Percentiles rank a stretch among this genome's conserved stretches.
phyloP scores from a whole-genome alignment of 495 filamentous ascomycete species.

The Penicillium alfredii region DNA sequence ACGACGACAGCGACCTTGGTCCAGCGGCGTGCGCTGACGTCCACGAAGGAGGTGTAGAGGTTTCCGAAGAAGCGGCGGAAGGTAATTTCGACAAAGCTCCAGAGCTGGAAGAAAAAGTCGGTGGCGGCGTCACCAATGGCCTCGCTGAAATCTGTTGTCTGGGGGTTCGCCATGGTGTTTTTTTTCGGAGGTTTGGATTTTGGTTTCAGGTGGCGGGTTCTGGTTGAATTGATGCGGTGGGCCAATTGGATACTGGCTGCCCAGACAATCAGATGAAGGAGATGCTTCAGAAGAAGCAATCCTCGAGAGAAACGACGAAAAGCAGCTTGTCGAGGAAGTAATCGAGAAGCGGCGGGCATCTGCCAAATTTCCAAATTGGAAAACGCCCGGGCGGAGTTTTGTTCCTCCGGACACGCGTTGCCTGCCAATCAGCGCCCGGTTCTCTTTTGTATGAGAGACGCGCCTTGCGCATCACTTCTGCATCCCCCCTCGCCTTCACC shows the following conservation, averaged over 20 bases:
- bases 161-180: slow-evolving; percentile 19
- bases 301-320: no score
- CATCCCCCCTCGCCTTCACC: no score
- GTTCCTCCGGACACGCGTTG: slow-evolving; percentile 9
- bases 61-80: slow-evolving; percentile 47
- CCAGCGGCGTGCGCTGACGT: slow-evolving; percentile 50
- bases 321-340: no score
- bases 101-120: slow-evolving; percentile 35
- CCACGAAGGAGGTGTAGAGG: slow-evolving; percentile 45
- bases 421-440: slow-evolving; percentile 18
- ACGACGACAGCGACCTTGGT: slow-evolving; percentile 57
- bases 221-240: no score
- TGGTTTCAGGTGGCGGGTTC: neutral
- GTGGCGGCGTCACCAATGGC: slow-evolving; percentile 24
- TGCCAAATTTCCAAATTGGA: no score
- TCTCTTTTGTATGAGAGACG: slow-evolving; percentile 11
- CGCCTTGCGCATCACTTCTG: slow-evolving; percentile 9
- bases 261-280: no score
- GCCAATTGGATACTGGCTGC: no score
- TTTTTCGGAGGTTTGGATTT: slow-evolving; percentile 8
- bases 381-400: no score
- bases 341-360: no score
- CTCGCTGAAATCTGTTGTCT: slow-evolving; percentile 20
- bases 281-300: slow-evolving; percentile 1
- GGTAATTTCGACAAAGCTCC: slow-evolving; percentile 18